Evolutionary conservation across 768 basidiomycete species (phyloP).

Genomic region (Serendipita sp.): DNA sequence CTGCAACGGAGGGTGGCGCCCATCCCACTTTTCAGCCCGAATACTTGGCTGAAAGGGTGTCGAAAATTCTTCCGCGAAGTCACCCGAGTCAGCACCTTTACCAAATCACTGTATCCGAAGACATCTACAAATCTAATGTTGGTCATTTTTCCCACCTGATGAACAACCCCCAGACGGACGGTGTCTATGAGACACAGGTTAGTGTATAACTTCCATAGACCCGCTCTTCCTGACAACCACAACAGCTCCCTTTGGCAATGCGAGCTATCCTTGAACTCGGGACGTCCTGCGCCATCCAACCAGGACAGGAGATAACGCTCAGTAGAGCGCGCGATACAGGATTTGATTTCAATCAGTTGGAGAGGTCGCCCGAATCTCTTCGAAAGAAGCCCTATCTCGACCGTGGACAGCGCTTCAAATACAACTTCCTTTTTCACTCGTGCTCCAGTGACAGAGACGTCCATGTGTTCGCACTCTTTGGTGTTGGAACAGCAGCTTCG

Average conservation of each 20-base stretch:
- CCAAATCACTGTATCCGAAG: constrained; percentile 68
- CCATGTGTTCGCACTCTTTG: constrained; percentile 80
- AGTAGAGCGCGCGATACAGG: constrained; percentile 69
- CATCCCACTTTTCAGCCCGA: constrained; percentile 42
- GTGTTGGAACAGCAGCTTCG: constrained; percentile 49
- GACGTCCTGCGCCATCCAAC: constrained; percentile 56
- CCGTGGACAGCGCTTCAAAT: constrained; percentile 50
- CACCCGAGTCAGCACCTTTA: constrained; percentile 65
- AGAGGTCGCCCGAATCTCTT: constrained; percentile 38
- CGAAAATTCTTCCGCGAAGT: constrained; percentile 63
- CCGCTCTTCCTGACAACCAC: background rate
- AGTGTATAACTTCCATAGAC: constrained; percentile 9
- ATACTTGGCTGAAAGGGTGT: constrained; percentile 59
- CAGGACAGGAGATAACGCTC: constrained; percentile 46
- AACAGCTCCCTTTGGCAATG: constrained; percentile 63
- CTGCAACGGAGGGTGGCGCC: constrained; percentile 20
- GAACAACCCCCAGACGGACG: constrained; percentile 89
- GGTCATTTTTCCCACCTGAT: constrained; percentile 85
- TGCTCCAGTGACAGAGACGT: constrained; percentile 53
- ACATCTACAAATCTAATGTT: constrained; percentile 64
- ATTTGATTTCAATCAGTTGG: constrained; percentile 70
- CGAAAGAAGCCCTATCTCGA: constrained; percentile 58
- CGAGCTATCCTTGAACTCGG: constrained; percentile 75
- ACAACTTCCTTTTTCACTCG: constrained; percentile 80
- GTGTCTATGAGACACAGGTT: constrained; percentile 87